phyloP scores from a whole-genome alignment of 768 basidiomycete species.

The Mycena maculata region DNA sequence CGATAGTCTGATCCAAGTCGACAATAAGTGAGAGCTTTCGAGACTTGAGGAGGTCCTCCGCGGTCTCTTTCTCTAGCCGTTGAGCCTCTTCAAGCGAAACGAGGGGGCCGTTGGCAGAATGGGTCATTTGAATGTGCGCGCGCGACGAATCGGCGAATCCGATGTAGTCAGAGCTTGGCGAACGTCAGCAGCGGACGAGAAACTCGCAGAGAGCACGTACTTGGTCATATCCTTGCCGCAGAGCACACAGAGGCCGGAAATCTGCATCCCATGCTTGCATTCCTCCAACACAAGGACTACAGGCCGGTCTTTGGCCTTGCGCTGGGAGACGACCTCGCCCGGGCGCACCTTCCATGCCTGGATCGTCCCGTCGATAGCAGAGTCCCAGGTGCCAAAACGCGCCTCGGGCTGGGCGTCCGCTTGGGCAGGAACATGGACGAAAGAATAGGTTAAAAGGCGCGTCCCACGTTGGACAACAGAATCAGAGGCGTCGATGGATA shows the following conservation, averaged over 20 bases:
- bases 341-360: conserved; percentile 74
- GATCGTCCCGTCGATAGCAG: conserved; percentile 83
- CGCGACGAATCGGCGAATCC: conserved; percentile 89
- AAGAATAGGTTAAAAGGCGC: conserved; percentile 87
- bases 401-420: conserved; percentile 67
- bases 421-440: conserved; percentile 63
- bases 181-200: conserved; percentile 30
- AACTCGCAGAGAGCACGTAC: conserved; percentile 57
- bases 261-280: conserved; percentile 96
- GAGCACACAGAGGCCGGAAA: conserved; percentile 90
- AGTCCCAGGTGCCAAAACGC: conserved; percentile 93
- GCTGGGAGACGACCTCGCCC: conserved; percentile 72
- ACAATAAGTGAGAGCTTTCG: conserved; percentile 94
- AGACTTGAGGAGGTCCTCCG: conserved; percentile 77
- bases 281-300: conserved; percentile 83
- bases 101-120: conserved; percentile 90
- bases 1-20: conserved; percentile 98
- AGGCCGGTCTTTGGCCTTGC: conserved; percentile 68
- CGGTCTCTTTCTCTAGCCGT: conserved; percentile 86
- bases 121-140: conserved; percentile 93
- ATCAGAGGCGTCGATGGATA: conserved; percentile 69
- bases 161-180: conserved; percentile 78
- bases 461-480: conserved; percentile 73
- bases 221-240: conserved; percentile 97
- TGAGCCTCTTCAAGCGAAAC: conserved; percentile 94